Evolutionary conservation across 2,329 filamentous ascomycete species (phyloP).

Genomic region (Epichloe festucae): DNA sequence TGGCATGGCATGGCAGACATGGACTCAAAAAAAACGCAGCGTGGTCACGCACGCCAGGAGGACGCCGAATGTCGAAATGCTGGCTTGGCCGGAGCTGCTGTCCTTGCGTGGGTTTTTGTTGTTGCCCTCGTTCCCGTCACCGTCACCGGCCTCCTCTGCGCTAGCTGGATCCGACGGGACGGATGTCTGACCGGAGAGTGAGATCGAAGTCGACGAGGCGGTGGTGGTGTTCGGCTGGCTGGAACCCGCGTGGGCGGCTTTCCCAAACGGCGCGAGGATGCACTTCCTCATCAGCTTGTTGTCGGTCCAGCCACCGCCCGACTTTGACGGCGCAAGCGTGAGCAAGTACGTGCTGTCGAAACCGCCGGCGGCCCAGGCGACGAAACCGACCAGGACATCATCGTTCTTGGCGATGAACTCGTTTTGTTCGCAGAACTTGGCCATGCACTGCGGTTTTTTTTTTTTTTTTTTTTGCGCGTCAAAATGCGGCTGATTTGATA

Average conservation of each 20-base stretch:
- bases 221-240: background rate
- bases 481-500: background rate
- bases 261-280: slow-evolving; percentile 23
- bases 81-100: background rate
- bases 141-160: background rate
- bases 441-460: slow-evolving; percentile 21
- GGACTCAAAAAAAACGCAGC: background rate
- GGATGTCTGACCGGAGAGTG: no score
- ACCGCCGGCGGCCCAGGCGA: slow-evolving; percentile 33
- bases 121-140: background rate
- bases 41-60: background rate
- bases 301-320: slow-evolving; percentile 18
- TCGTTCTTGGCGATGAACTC: slow-evolving; percentile 31
- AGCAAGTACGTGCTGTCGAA: slow-evolving; percentile 29
- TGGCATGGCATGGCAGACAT: background rate
- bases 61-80: background rate
- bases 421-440: slow-evolving; percentile 33
- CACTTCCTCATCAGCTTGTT: slow-evolving; percentile 30
- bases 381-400: slow-evolving; percentile 33
- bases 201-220: background rate
- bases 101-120: background rate
- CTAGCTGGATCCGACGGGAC: background rate
- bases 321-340: slow-evolving; percentile 25
- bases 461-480: background rate
- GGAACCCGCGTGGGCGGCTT: background rate